Percentiles rank a stretch among this genome's conserved stretches.
phyloP scores from a whole-genome alignment of 495 filamentous ascomycete genomes.

The Stereocaulon alpinum region DNA sequence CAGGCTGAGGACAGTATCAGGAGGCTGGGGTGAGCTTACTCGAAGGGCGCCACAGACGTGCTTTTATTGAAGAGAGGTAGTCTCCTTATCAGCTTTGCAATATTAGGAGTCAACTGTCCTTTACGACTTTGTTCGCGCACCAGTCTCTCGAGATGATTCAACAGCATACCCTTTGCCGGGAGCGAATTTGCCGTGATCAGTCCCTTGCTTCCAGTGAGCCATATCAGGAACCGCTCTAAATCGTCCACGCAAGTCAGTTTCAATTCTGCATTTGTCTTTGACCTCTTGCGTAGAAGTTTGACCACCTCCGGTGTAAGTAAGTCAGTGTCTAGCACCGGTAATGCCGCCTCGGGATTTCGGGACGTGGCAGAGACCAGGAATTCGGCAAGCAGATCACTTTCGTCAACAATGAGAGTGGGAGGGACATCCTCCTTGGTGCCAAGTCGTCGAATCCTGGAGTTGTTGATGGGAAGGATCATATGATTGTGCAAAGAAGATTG shows the following conservation, averaged over 20 bases:
- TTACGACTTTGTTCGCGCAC: neutral
- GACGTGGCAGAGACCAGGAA: neutral
- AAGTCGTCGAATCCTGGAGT: slow-evolving; percentile 4
- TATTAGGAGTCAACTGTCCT: neutral
- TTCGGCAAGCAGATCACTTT: neutral
- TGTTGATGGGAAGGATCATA: slow-evolving; percentile 12
- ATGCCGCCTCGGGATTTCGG: neutral
- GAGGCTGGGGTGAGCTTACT: neutral
- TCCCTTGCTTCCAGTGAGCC: slow-evolving; percentile 7
- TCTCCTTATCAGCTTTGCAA: slow-evolving; percentile 1
- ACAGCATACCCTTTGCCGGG: neutral
- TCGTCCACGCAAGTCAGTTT: neutral
- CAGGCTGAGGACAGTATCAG: neutral
- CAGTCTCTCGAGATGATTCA: slow-evolving; percentile 8
- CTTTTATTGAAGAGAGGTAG: slow-evolving; percentile 16
- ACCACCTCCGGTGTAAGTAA: neutral
- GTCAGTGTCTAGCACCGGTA: slow-evolving; percentile 5
- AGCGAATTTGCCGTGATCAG: neutral
- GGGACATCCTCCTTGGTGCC: neutral
- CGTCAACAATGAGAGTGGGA: slow-evolving; percentile 7
- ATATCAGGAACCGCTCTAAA: neutral
- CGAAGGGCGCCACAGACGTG: neutral
- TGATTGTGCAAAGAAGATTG: neutral
- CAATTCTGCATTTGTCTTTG: neutral
- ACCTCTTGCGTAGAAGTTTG: neutral